Conservation (phyloP, 345 rosid genomes). For the Arabis hirsuta region DNA sequence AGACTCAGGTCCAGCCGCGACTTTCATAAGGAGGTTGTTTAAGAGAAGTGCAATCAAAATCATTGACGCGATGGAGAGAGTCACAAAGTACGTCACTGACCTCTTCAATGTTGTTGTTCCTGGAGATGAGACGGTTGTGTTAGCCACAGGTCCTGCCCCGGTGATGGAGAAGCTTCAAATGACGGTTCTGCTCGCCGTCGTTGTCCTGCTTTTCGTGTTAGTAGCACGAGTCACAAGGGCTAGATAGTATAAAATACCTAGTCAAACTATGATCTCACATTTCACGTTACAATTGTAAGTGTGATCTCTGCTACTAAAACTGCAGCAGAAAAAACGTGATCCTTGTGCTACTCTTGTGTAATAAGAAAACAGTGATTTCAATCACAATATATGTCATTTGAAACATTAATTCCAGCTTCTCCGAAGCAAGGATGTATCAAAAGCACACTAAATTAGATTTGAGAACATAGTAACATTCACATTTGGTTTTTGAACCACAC, state of each 20-base stretch:
- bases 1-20: slow-evolving; percentile 47
- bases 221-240: slow-evolving; percentile 58
- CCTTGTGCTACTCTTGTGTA: slow-evolving; percentile 11
- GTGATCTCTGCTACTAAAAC: slow-evolving; percentile 8
- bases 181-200: slow-evolving; percentile 67
- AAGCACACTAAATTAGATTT: slow-evolving; percentile 17
- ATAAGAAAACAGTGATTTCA: slow-evolving; percentile 22
- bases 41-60: slow-evolving; percentile 52
- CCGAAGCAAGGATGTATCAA: slow-evolving; percentile 19
- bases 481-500: slow-evolving; percentile 11
- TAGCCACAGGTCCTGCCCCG: slow-evolving; percentile 44
- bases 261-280: slow-evolving; percentile 15
- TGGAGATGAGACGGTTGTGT: slow-evolving; percentile 40
- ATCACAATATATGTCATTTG: slow-evolving; percentile 8
- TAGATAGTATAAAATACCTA: not conserved
- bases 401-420: slow-evolving; percentile 5
- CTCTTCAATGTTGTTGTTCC: slow-evolving; percentile 49
- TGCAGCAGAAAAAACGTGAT: not conserved
- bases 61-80: slow-evolving; percentile 54
- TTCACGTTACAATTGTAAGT: slow-evolving; percentile 3
- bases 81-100: slow-evolving; percentile 53
- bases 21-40: slow-evolving; percentile 57
- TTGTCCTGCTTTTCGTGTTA: slow-evolving; percentile 75
- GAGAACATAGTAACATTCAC: slow-evolving; percentile 19
- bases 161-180: slow-evolving; percentile 66